A percentile compares a stretch with the other conserved stretches of the same genome.
phyloP scores from a whole-genome alignment of 2,329 filamentous ascomycete genomes.

The Acephala macrosclerotiorum region DNA sequence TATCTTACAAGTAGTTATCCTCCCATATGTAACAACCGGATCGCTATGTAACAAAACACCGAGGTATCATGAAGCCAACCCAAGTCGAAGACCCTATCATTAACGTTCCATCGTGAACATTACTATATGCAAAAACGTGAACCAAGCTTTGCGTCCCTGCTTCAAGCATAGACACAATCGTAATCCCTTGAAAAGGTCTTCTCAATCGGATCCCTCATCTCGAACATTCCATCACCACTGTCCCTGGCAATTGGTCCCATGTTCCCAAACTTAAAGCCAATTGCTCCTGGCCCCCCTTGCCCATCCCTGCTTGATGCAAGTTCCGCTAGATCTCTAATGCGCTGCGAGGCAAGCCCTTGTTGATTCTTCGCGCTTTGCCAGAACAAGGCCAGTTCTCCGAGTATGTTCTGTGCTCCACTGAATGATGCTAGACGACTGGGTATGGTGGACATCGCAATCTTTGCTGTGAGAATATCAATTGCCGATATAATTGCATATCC shows the following conservation, averaged over 20 bases:
- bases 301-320: conserved; percentile 21
- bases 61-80: conserved; percentile 13
- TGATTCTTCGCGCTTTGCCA: conserved; percentile 67
- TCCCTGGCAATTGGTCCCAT: conserved; percentile 20
- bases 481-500: conserved; percentile 69
- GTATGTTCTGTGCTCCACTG: conserved; percentile 56
- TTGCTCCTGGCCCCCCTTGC: conserved; percentile 12
- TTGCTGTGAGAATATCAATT: conserved; percentile 70
- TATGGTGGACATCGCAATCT: conserved; percentile 60
- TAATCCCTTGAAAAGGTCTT: conserved; percentile 50
- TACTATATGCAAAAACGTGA: background rate
- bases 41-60: conserved; percentile 2
- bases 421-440: conserved; percentile 61
- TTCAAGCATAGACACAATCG: conserved; percentile 40
- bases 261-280: conserved; percentile 26
- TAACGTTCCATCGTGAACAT: conserved; percentile 1
- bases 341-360: conserved; percentile 38
- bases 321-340: conserved; percentile 34
- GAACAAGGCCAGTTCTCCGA: conserved; percentile 62
- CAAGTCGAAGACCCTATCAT: background rate
- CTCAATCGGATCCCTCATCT: conserved; percentile 39
- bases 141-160: background rate
- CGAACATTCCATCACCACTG: conserved; percentile 30
- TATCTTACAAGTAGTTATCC: conserved; percentile 3
- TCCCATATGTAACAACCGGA: conserved; percentile 1